Base-by-base conservation (phyloP, 2,329 filamentous ascomycete genomes). In the Sarocladium kiliense region DNA sequence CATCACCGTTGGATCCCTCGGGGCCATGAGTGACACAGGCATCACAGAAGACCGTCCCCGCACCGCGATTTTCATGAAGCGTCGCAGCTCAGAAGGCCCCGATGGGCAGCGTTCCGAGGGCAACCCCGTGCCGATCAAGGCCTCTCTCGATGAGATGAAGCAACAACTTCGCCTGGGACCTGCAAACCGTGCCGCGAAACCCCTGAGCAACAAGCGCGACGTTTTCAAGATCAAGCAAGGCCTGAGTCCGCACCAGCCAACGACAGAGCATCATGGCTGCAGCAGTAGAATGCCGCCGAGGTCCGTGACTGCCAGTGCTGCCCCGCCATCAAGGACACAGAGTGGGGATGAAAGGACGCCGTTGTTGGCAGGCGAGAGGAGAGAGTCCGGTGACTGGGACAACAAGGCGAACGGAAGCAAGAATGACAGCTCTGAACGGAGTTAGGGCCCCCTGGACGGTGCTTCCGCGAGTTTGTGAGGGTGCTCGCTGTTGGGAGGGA, bases 161-260 rank as follows among this genome's bases (percentile, higher is more conserved):
- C 77, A 83, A 63, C 81, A 86, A 60, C 72, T 88, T 44, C 85
- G 83, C 60, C 78, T 88, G 0, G 85, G 85, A 1, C 85, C 85
- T 0, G 86, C 84, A 1, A 88, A 88, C 63, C 79, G 80, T 19
- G 85, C 85, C 5, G 78, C 80, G 16, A 83, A 85, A 55, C 85
- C 85, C 1, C 65, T 64, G 19, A 83, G 80, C 66, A 78, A 77
- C 56, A 86, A 84, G 1, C 77, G 78, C 18, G 81, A 79, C 18
- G 80, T 84, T 1, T 84, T 88, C 61, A 87, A 87, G 68, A 85
- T 88, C 61, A 88, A 88, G 70, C 71, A 73, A 60, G 72, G 71
- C 25, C 61, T 71, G 12, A 54, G 56, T 12, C 55, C 54, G 18
- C 55, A 59, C n/a, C 59, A 58, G 4, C 49, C 19, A 36, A 23